These are phyloP conservation scores for Colletotrichum abscissum DNA, from an alignment of 2,329 filamentous ascomycete genomes.

Conservation along the genomic window DNA sequence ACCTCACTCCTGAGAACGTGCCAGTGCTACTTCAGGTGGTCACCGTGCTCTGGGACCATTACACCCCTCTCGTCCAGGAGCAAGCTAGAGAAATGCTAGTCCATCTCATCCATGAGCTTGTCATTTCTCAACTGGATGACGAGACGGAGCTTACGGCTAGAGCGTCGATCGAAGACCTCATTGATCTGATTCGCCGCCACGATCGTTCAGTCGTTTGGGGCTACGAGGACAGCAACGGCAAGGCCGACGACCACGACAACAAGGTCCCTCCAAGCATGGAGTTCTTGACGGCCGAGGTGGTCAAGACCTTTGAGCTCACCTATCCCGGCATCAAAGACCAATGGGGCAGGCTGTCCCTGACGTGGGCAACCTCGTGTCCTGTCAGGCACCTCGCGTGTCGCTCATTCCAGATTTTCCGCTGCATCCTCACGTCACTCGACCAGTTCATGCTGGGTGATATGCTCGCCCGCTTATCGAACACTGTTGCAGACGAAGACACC, in stretches of 20 bases:
- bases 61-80: conserved; percentile 93
- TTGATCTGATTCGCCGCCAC: conserved; percentile 87
- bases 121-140: conserved; percentile 83
- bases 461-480: conserved; percentile 94
- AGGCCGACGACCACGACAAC: conserved; percentile 76
- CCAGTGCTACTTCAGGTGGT: conserved; percentile 91
- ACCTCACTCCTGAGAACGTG: conserved; percentile 81
- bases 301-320: conserved; percentile 85
- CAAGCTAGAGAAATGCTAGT: conserved; percentile 98
- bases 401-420: conserved; percentile 97
- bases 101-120: conserved; percentile 94
- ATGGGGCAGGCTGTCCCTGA: conserved; percentile 90
- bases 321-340: conserved; percentile 90
- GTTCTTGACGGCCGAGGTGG: conserved; percentile 81
- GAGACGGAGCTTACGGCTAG: conserved; percentile 71
- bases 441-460: conserved; percentile 97
- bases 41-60: conserved; percentile 96
- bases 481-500: conserved; percentile 91
- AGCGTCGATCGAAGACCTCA: conserved; percentile 84
- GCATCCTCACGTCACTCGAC: conserved; percentile 89
- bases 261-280: conserved; percentile 92
- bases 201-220: conserved; percentile 90
- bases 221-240: conserved; percentile 92
- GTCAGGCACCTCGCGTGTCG: conserved; percentile 95
- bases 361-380: conserved; percentile 96